Percentiles rank a stretch among this genome's conserved stretches.
phyloP scores from a whole-genome alignment of 306 rosid genomes.

The Medicago ruthenica region DNA sequence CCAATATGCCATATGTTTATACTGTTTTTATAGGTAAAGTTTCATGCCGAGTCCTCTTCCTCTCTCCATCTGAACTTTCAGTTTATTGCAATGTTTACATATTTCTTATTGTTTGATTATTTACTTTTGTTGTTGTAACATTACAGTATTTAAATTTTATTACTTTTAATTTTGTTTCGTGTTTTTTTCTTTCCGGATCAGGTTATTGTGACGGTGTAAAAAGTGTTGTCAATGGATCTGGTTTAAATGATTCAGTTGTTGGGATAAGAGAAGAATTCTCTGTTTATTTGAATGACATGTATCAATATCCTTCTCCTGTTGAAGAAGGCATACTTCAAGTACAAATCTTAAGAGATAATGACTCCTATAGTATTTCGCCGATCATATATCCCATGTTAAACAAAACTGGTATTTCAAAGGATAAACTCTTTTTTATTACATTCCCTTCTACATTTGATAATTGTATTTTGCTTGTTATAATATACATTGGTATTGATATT shows the following conservation, averaged over 20 bases:
- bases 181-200: constrained; percentile 38
- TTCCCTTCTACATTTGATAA: constrained; percentile 7
- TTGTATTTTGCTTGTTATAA: constrained; percentile 22
- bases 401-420: constrained; percentile 59
- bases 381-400: constrained; percentile 55
- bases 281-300: constrained; percentile 73
- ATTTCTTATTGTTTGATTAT: too few species aligned
- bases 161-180: not conserved
- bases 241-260: constrained; percentile 71
- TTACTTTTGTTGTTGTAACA: too few species aligned
- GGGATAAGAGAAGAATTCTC: constrained; percentile 60
- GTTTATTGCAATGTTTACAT: too few species aligned
- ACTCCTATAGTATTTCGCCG: constrained; percentile 53
- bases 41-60: not conserved
- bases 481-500: constrained; percentile 25
- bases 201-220: constrained; percentile 82
- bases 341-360: constrained; percentile 59
- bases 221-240: constrained; percentile 86
- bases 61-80: not conserved
- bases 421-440: constrained; percentile 24
- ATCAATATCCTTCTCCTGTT: constrained; percentile 75
- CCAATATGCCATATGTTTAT: constrained; percentile 76
- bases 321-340: constrained; percentile 67
- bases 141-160: not conserved
- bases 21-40: constrained; percentile 69